Evolutionary conservation across 164 flowering plant species (phyloP), one percentile per base, ranked within the genome.

Genomic region (Chimonanthus praecox): DNA sequence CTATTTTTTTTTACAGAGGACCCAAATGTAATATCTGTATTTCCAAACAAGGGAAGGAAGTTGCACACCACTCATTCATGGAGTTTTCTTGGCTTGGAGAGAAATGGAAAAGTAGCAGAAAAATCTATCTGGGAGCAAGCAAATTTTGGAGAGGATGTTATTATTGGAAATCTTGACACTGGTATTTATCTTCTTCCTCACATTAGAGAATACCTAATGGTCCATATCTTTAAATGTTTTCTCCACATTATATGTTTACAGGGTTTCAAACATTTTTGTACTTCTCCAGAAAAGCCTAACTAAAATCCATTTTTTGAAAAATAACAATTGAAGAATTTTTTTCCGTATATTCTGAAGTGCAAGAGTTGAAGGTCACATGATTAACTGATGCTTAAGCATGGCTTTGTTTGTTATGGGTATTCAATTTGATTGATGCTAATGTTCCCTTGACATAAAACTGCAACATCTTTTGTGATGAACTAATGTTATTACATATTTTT

Each of bases 11-110:
- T 63, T 70, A 74, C 80, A 92, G 97, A 85, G 75, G 78, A 85
- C 47, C 94, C 94, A 15, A 77, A 79, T 13, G 94, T 92, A 6
- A 71, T 87, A 33, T 90, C 97, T 8, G 87, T 92, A 11, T 84
- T 92, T 78, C 47, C 58, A 69, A 83, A 85, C 83, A 75, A 75
- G 21, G 85, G 76, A 61, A 83, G 79, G 18, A 76, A 83, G 54
- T 65, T 90, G 50, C 94, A 88, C 72, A 92, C 94, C 7, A 90
- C 97, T 4, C 73, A 81, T 11, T 84, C 93, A 44, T 92, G 94
- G 94, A 80, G 78, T 3, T 90, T 92, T 70, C 71, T 90, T 49
- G 86, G 86, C 71, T 54, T 87, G 0, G 92, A 88, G 72, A 74
- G 49, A 8, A 60, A 82, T 68, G 88, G 85, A 0, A 45, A 8